Evolutionary conservation across 352 stramenopile genomes (phyloP).

Genomic region (Globisporangium camurandrum): DNA sequence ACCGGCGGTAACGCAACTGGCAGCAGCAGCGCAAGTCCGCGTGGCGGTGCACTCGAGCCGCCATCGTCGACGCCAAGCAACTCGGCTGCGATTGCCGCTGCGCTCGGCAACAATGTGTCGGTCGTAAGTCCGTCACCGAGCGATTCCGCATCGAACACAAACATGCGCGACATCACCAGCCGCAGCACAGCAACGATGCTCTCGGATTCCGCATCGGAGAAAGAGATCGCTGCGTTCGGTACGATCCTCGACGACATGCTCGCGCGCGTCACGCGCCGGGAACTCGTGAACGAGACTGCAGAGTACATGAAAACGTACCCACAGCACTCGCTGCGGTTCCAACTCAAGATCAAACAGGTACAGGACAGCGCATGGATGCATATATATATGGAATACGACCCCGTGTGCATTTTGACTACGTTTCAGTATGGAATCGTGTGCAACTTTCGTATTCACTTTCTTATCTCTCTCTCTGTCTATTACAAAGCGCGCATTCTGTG

Average conservation of each 20-base stretch:
- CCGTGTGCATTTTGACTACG: not conserved
- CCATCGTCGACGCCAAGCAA: not conserved
- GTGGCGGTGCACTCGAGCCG: not conserved
- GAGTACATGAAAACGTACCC: slow-evolving; percentile 67
- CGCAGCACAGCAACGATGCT: slow-evolving; percentile 24
- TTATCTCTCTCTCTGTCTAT: slow-evolving; percentile 7
- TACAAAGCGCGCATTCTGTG: slow-evolving; percentile 44
- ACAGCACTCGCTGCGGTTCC: slow-evolving; percentile 67
- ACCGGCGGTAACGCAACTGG: not conserved
- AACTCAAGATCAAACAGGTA: slow-evolving; percentile 88
- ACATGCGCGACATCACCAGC: slow-evolving; percentile 1
- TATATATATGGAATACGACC: not conserved
- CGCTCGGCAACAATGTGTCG: slow-evolving; percentile 5
- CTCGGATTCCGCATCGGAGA: slow-evolving; percentile 58
- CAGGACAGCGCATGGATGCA: slow-evolving; percentile 1
- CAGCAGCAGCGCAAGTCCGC: slow-evolving; percentile 7
- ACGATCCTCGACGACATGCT: slow-evolving; percentile 67
- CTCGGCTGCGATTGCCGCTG: slow-evolving; percentile 4
- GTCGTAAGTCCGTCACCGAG: too few species aligned
- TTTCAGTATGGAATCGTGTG: slow-evolving; percentile 5
- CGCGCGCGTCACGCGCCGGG: slow-evolving; percentile 52
- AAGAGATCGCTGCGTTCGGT: slow-evolving; percentile 70
- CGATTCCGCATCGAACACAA: slow-evolving; percentile 1
- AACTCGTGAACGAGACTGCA: slow-evolving; percentile 69
- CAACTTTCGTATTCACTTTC: not conserved